Base-by-base conservation (phyloP, 192 early-diverging fungal species). In the Entophlyctis helioformis region DNA sequence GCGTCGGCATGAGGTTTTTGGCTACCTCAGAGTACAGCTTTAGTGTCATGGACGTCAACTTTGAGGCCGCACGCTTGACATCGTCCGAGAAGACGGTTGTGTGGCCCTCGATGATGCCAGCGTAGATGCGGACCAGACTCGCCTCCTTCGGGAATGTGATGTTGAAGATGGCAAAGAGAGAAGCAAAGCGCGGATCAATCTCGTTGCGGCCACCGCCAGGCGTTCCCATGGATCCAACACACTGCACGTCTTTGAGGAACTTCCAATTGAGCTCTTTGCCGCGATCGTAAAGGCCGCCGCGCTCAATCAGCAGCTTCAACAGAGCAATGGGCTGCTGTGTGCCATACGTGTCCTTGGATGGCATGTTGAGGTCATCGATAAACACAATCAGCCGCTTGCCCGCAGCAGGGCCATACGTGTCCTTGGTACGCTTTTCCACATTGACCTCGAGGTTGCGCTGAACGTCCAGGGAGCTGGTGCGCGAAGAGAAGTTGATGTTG, bases 191-290 rank as follows among this genome's bases (percentile, higher is more conserved):
- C 1, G 66, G 72, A 44, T 77, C 74, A 33, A 77, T 73, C 21
- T 77, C 74, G 44, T 69, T 77, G 19, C 74, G 51, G n/a, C 74
- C 74, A 27, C 74, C 74, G 22, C 74, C 74, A 12, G 74, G 74
- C 0, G 74, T 77, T n/a, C 74, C 74, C 74, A 77, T 77, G 6
- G 74, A 48, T 16, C 64, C 64, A 8, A 77, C 32, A 48, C 73
- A 73, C 43, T 77, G 74, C 12, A 67, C 69, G 46, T 77, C 74
- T 42, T 77, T 77, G 26, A 77, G 43, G 41, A 67, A 63, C 46
- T 77, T 77, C 74, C 74, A 77, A 50, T 74, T 71, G 3, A 77
- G 50, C 49, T 77, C 74, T 38, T 77, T 77, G 13, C 74, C 74
- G 21, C 74, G 48, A 42, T 74, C 71, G 33, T 77, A 77, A 3